Conservation (phyloP, 1,284 basidiomycete species). For the Ceratobasidium theobromae region DNA sequence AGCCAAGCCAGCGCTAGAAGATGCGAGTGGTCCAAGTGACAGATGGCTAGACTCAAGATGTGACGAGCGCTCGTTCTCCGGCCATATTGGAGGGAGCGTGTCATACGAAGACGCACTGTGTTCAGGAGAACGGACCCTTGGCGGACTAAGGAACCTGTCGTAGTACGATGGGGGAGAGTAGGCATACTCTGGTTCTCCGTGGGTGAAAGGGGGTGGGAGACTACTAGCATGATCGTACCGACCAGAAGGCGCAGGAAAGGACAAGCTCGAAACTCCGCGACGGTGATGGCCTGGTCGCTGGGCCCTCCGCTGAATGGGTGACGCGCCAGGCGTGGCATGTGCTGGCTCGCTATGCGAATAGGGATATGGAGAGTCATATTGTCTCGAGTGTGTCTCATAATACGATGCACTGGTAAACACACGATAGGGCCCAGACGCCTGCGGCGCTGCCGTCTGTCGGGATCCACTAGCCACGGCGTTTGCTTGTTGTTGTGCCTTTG, state of each 20-base stretch:
- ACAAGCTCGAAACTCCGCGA: slow-evolving; percentile 7
- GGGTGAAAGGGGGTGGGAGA: not conserved
- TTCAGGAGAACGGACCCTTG: slow-evolving; percentile 3
- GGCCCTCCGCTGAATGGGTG: not conserved
- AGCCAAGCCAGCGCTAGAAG: not conserved
- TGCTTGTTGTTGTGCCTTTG: slow-evolving; percentile 57
- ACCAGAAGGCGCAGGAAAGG: not conserved
- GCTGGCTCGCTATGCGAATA: slow-evolving; percentile 42
- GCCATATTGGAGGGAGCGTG: slow-evolving; percentile 26
- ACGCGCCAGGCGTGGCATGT: not conserved
- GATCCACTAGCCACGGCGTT: slow-evolving; percentile 27
- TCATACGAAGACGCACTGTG: not conserved
- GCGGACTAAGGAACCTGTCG: not conserved
- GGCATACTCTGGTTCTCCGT: slow-evolving; percentile 6
- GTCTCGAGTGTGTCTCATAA: slow-evolving; percentile 37
- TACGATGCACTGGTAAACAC: slow-evolving; percentile 28
- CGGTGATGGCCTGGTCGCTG: slow-evolving; percentile 4
- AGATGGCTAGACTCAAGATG: not conserved
- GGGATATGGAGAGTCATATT: slow-evolving; percentile 41
- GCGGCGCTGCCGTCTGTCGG: slow-evolving; percentile 33
- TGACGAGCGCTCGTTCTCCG: not conserved
- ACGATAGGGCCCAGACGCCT: slow-evolving; percentile 32
- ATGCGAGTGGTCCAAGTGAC: not conserved
- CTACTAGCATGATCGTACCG: slow-evolving; percentile 2
- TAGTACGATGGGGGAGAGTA: not conserved